These are phyloP conservation scores for Ophiostoma sp. DNA, from an alignment of 2,329 filamentous ascomycete species.

Conservation along the genomic window DNA sequence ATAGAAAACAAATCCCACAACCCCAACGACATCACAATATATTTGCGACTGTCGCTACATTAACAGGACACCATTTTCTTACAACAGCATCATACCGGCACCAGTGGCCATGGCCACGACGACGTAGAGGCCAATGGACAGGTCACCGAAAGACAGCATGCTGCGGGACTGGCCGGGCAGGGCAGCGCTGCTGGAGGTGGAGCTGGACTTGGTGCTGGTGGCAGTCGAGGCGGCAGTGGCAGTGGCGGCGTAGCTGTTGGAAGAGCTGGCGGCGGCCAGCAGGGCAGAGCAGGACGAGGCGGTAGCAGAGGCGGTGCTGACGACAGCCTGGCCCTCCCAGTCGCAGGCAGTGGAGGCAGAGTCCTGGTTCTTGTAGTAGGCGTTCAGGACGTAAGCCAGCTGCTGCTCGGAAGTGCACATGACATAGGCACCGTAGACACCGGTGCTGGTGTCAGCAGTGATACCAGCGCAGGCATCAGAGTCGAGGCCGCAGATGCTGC, in stretches of 20 bases:
- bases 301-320: conserved; percentile 41
- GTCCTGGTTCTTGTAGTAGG: conserved; percentile 61
- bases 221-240: conserved; percentile 43
- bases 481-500: conserved; percentile 60
- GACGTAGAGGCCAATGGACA: conserved; percentile 48
- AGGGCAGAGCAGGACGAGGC: conserved; percentile 52
- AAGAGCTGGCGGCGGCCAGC: conserved; percentile 58
- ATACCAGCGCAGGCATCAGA: conserved; percentile 61
- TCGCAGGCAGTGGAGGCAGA: conserved; percentile 57
- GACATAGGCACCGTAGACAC: conserved; percentile 69
- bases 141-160: conserved; percentile 44
- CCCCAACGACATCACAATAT: neutral
- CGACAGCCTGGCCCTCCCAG: conserved; percentile 63
- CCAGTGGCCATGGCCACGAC: conserved; percentile 49
- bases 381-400: conserved; percentile 67
- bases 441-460: conserved; percentile 58
- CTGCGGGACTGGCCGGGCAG: conserved; percentile 37
- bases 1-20: conserved; percentile 9
- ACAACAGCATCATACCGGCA: conserved; percentile 51
- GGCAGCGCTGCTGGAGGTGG: conserved; percentile 35
- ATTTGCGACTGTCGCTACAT: neutral
- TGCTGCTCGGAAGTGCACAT: conserved; percentile 69
- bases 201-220: conserved; percentile 30
- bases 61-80: conserved; percentile 31
- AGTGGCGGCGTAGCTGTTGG: conserved; percentile 44